These are phyloP conservation scores for Phytopythium cucurbitacearum DNA, from an alignment of 352 stramenopile species.

Conservation along the genomic window DNA sequence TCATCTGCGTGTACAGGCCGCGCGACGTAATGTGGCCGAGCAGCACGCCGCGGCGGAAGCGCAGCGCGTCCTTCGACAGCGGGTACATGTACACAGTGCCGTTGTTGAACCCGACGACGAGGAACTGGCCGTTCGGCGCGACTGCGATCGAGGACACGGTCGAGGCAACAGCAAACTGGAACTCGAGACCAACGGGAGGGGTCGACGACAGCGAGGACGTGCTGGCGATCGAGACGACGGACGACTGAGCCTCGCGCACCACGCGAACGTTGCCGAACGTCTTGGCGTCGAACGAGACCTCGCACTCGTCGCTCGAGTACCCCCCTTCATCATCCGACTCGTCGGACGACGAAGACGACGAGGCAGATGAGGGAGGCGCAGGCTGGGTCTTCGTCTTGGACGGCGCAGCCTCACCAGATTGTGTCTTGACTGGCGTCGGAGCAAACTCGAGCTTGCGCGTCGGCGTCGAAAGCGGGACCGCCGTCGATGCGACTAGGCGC, in stretches of 20 bases:
- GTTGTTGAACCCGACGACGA: conserved; percentile 81
- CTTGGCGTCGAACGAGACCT: conserved; percentile 58
- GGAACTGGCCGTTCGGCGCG: conserved; percentile 58
- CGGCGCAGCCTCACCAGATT: not conserved
- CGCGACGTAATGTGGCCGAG: conserved; percentile 78
- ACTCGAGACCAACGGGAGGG: conserved; percentile 45
- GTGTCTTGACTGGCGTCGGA: conserved; percentile 28
- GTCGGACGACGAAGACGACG: conserved; percentile 18
- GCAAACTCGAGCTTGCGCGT: conserved; percentile 47
- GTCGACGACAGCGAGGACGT: conserved; percentile 16
- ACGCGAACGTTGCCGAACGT: conserved; percentile 61
- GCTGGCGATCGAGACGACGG: conserved; percentile 33
- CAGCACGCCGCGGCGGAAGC: conserved; percentile 67
- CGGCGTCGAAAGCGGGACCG: conserved; percentile 4
- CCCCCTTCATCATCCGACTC: conserved; percentile 16
- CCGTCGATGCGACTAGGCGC: not conserved
- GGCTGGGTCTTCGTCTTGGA: conserved; percentile 8
- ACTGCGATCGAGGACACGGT: conserved; percentile 81
- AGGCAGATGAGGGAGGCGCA: conserved; percentile 14
- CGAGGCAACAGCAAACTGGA: conserved; percentile 51
- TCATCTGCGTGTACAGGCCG: conserved; percentile 82
- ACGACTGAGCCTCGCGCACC: conserved; percentile 38
- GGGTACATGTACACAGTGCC: conserved; percentile 60
- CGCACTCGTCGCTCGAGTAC: conserved; percentile 52
- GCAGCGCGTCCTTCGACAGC: conserved; percentile 48